A percentile compares a stretch with the other conserved stretches of the same genome.
Evolutionary conservation across 345 rosid genomes (phyloP).

Genomic region (Noccaea caerulescens): DNA sequence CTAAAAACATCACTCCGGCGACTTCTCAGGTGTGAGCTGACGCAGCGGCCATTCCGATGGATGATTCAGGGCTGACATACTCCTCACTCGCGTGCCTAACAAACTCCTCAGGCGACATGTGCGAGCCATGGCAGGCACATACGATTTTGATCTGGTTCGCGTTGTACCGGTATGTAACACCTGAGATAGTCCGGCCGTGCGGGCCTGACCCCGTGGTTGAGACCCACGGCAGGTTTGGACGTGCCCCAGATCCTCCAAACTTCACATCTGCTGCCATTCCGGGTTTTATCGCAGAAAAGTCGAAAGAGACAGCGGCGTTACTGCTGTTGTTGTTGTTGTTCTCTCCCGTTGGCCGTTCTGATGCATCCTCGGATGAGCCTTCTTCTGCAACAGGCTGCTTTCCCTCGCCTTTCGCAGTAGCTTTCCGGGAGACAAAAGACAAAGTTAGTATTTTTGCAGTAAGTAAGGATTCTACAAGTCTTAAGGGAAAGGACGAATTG

Average conservation of each 20-base stretch:
- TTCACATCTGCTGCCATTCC: slow-evolving; percentile 84
- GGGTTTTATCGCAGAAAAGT: slow-evolving; percentile 82
- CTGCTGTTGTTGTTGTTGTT: slow-evolving; percentile 29
- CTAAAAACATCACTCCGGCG: slow-evolving; percentile 2
- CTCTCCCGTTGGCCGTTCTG: slow-evolving; percentile 58
- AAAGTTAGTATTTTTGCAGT: slow-evolving; percentile 3
- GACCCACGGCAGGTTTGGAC: slow-evolving; percentile 94
- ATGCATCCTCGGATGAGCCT: slow-evolving; percentile 65
- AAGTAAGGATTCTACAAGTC: neutral
- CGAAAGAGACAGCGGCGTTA: slow-evolving; percentile 46
- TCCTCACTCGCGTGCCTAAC: slow-evolving; percentile 85
- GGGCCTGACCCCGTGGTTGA: slow-evolving; percentile 87
- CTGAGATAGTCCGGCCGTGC: slow-evolving; percentile 84
- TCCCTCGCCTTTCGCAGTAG: slow-evolving; percentile 62
- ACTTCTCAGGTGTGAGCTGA: slow-evolving; percentile 70
- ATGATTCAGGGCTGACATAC: slow-evolving; percentile 54
- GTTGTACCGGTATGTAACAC: slow-evolving; percentile 81
- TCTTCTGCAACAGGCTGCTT: slow-evolving; percentile 72
- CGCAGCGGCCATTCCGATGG: slow-evolving; percentile 64
- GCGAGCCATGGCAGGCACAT: slow-evolving; percentile 94
- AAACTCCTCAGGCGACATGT: slow-evolving; percentile 95
- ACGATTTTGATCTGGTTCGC: slow-evolving; percentile 80
- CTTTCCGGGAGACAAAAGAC: slow-evolving; percentile 22
- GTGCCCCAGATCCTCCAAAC: slow-evolving; percentile 89
- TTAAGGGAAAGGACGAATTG: neutral